These are phyloP conservation scores for Podospora pseudocomata DNA, from an alignment of 495 filamentous ascomycete genomes.

Conservation along the genomic window DNA sequence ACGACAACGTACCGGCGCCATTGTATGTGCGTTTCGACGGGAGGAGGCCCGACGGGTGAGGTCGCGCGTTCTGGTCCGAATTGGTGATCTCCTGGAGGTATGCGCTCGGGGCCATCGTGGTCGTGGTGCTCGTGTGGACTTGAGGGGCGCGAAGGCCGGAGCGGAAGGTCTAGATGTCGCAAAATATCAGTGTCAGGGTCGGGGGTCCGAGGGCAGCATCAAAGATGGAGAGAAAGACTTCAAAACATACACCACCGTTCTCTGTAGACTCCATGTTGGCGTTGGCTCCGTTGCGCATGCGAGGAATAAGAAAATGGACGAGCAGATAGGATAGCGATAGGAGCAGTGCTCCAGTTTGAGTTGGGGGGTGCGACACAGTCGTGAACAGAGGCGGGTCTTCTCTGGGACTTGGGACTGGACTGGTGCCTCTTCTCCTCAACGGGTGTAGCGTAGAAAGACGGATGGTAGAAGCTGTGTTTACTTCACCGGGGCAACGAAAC, in stretches of 20 bases:
- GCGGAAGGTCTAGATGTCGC: constrained; percentile 8
- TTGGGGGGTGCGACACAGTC: constrained; percentile 28
- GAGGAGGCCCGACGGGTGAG: constrained; percentile 48
- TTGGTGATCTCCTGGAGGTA: constrained; percentile 47
- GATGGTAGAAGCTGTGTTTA: constrained; percentile 21
- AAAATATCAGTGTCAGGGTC: constrained; percentile 22
- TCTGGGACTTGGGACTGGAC: constrained; percentile 21
- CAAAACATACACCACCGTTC: constrained; percentile 29
- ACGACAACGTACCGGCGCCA: constrained; percentile 28
- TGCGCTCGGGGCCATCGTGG: constrained; percentile 5
- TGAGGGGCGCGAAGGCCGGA: constrained; percentile 24
- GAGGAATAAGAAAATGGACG: constrained; percentile 28
- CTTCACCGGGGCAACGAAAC: constrained; percentile 32
- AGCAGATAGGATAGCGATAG: constrained; percentile 33
- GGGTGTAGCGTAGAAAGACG: constrained; percentile 28
- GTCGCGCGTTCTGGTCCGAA: constrained; percentile 66
- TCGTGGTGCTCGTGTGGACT: constrained; percentile 13
- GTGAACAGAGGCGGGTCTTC: constrained; percentile 22
- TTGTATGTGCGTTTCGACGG: constrained; percentile 42
- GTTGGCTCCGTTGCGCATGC: constrained; percentile 30
- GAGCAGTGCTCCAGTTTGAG: constrained; percentile 31
- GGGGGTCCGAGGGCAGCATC: background rate
- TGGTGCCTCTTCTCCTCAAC: constrained; percentile 23
- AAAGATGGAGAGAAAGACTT: background rate
- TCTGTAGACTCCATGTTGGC: constrained; percentile 41